Conservation (phyloP, 306 rosid genomes). For the Prunus mume region DNA sequence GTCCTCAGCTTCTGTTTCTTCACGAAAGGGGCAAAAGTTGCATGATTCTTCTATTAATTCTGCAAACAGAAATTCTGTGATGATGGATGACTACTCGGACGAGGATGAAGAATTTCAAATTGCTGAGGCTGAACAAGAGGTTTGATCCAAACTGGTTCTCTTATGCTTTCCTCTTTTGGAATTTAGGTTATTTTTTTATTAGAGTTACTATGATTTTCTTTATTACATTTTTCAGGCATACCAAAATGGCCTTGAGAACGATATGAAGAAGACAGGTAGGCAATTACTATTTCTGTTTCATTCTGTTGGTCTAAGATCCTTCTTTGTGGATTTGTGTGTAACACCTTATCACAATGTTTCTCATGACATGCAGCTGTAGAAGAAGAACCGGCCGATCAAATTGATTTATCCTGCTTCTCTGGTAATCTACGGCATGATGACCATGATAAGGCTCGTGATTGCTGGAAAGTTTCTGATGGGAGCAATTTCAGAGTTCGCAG, state of each 20-base stretch:
- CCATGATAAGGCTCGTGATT: conserved; percentile 83
- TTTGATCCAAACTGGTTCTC: conserved; percentile 30
- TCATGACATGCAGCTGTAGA: conserved; percentile 56
- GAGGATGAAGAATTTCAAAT: conserved; percentile 96
- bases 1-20: conserved; percentile 76
- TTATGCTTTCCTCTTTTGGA: conserved; percentile 9
- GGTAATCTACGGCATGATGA: conserved; percentile 76
- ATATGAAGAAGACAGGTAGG: conserved; percentile 63
- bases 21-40: conserved; percentile 61
- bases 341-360: conserved; percentile 35
- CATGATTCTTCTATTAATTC: conserved; percentile 59
- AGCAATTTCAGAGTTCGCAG: conserved; percentile 94
- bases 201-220: not conserved
- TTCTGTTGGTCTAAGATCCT: not conserved
- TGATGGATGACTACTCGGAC: conserved; percentile 95
- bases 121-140: conserved; percentile 88
- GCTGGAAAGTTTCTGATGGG: conserved; percentile 96
- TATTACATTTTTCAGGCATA: conserved; percentile 45
- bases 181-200: not conserved
- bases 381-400: conserved; percentile 72
- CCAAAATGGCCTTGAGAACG: conserved; percentile 52
- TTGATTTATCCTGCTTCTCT: conserved; percentile 86
- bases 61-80: conserved; percentile 69
- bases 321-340: not conserved
- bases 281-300: conserved; percentile 13